Conservation (phyloP, 2,329 filamentous ascomycete genomes). For the Colletotrichum zoysiae region DNA sequence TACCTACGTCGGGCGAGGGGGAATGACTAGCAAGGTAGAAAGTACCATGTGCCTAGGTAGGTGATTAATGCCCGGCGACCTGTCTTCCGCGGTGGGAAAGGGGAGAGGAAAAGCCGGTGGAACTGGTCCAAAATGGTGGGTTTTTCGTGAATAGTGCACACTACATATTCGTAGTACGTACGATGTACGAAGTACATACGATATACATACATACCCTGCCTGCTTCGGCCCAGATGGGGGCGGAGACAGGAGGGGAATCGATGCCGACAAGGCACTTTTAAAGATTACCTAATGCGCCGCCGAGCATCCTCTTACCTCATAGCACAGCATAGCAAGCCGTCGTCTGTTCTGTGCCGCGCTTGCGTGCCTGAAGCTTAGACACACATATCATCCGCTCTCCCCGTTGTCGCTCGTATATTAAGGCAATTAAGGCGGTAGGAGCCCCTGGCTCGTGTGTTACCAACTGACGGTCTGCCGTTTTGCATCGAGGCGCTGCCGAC, state of each 20-base stretch:
- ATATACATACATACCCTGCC: not conserved
- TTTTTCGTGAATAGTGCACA: not conserved
- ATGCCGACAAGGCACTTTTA: not conserved
- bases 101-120: too few relatives aligned
- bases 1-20: not conserved
- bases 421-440: not conserved
- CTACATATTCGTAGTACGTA: too few relatives aligned
- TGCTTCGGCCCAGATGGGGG: not conserved
- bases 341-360: slow-evolving; percentile 13
- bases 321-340: not conserved
- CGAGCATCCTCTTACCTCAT: slow-evolving; percentile 10
- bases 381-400: slow-evolving; percentile 20
- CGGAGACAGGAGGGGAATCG: not conserved
- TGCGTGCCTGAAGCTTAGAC: slow-evolving; percentile 19
- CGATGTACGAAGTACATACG: too few relatives aligned
- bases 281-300: slow-evolving; percentile 19
- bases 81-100: not conserved
- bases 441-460: slow-evolving; percentile 5
- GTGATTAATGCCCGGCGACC: not conserved
- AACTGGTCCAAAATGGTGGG: not conserved
- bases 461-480: slow-evolving; percentile 4
- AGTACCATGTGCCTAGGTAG: not conserved
- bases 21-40: not conserved
- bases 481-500: slow-evolving; percentile 1
- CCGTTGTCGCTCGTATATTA: not conserved